Evolutionary conservation across 441 rosid species (phyloP).

Genomic region (Corymbia citriodora): DNA sequence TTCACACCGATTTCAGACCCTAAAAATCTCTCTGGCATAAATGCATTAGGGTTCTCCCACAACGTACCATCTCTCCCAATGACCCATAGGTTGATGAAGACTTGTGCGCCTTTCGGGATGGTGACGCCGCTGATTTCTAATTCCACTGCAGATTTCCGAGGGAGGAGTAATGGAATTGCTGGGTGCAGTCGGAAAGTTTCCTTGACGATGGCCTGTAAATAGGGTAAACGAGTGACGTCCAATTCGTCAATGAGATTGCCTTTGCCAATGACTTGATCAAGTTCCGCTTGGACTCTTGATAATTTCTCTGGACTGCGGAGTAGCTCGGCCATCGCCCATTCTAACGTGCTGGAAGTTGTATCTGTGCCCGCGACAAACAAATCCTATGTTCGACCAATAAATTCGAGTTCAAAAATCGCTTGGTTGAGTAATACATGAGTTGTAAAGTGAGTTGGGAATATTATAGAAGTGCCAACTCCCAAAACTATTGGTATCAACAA

Average conservation of each 20-base stretch:
- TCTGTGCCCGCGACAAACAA: not conserved
- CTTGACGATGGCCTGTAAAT: not conserved
- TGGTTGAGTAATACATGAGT: not conserved
- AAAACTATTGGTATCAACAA: not conserved
- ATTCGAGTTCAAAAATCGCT: not conserved
- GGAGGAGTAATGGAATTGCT: not conserved
- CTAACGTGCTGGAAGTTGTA: not conserved
- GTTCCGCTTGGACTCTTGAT: not conserved
- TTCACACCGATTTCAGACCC: not conserved
- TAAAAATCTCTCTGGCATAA: not conserved
- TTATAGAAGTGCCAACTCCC: not conserved
- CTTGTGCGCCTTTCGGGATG: not conserved
- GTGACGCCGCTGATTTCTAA: not conserved
- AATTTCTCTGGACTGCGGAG: not conserved
- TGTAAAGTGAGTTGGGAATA: not conserved
- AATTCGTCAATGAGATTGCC: not conserved
- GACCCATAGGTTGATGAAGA: not conserved
- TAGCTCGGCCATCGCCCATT: not conserved
- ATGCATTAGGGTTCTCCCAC: not conserved
- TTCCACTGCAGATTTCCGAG: not conserved
- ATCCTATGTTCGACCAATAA: not conserved
- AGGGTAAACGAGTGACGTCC: not conserved
- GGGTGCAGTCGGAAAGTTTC: not conserved
- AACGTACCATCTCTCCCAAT: not conserved
- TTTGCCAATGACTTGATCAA: not conserved